Base-by-base conservation (phyloP, 306 rosid genomes). In the Morella rubra region DNA sequence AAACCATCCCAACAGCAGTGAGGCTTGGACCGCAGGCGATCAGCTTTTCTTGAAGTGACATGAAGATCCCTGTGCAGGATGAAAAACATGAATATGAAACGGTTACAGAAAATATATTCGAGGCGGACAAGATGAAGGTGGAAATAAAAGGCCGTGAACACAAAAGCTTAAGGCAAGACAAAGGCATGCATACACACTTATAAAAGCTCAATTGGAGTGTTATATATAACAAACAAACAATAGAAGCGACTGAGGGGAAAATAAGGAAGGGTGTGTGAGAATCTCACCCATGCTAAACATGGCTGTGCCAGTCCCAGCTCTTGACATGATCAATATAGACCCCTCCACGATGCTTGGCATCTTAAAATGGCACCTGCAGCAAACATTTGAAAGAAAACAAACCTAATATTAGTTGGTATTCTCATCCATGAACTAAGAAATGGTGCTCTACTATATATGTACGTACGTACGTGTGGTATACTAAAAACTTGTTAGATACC, bases 211-310 rank as follows among this genome's bases (percentile, higher is more conserved):
- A 0, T 2, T 32, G 37, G 3, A 32, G 37, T 2, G 37, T 32
- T 32, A 32, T 2, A 32, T 32, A 32, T 32, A 32, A 27, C 32
- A 27, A 32, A 32, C 37, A 32, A 32, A 32, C 37, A 32, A 32
- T 3, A 32, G 3, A 32, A 32, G 37, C 37, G 37, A 32, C 2
- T 32, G 37, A 32, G 37, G 37, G 37, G 37, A 32, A 32, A 32
- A 32, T 2, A 32, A 32, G 37, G 37, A 32, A 32, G 37, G 37
- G 37, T 32, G 3, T 32, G 37, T 0, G 37, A 32, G 37, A 32
- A 32, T 69, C 91, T 87, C 79, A 92, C 99, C 99, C 99, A 95
- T 89, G 59, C 94, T 88, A 80, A 95, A 95, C 99, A 95, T 95
- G 84, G 97, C 97, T 54, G 99, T 90, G 61, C 99, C 99, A 0